Base-by-base conservation (phyloP, 2,329 filamentous ascomycete species). In the Microsporum canis region DNA sequence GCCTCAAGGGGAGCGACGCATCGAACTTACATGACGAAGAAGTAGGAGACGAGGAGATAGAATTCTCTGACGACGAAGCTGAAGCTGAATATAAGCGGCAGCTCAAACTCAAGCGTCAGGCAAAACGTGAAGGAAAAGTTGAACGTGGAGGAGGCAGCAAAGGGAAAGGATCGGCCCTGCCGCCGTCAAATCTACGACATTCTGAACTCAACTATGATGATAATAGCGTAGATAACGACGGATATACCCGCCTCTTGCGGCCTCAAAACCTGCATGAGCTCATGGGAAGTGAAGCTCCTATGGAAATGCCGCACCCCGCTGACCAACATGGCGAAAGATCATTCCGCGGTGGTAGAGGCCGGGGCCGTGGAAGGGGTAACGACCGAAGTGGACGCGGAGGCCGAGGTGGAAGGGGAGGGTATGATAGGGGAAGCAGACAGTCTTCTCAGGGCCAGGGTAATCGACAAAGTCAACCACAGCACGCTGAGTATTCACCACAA, bases 11-110 rank as follows among this genome's bases (percentile, higher is more conserved):
- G 63, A 94, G 90, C 7, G 94, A 99, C 73, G 92, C 94, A 6
- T 95, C 90, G 58, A 97, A 97, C 71, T 81, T 96, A 60, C 88
- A 96, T 73, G 94, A 97, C 67, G 94, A 99, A 72, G 92, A 97
- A 75, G 82, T 91, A 5, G 85, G 77, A 14, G 87, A 88, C 36
- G 89, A 95, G 41, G 92, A 97, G 71, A 83, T 90, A 67, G 94
- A 97, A 71, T 97, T 97, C 72, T 96, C 92, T 0, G 94, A 99
- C 67, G 94, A 99, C 68, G 94, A 99, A 75, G 88, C 89, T 67
- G 94, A 99, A 74, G 87, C 88, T 5, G 89, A 91, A 67, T 84
- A 90, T 71, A 95, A 88, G 76, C 78, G 82, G 61, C 80, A 81
- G 63, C 68, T 84, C 59, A 91, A 91, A 74, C 81, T 85, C 64